Percentiles rank a stretch among this genome's conserved stretches.
Evolutionary conservation across 352 stramenopile genomes (phyloP).

Genomic region (Pythium oligandrum): DNA sequence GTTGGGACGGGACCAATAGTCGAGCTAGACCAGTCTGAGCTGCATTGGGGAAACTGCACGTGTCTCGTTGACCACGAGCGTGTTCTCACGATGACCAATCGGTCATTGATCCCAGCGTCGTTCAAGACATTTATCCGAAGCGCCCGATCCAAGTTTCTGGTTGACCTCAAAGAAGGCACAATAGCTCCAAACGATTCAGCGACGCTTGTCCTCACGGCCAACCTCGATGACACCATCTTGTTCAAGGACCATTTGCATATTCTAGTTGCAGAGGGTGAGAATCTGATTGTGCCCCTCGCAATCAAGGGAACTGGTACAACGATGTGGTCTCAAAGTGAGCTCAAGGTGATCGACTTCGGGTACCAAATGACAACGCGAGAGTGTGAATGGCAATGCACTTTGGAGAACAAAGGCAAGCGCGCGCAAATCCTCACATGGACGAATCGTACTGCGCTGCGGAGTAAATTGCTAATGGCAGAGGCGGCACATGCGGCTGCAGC

Average conservation of each 20-base stretch:
- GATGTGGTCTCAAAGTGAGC: constrained; percentile 89
- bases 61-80: constrained; percentile 84
- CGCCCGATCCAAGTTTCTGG: constrained; percentile 87
- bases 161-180: constrained; percentile 87
- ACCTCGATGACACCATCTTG: constrained; percentile 90
- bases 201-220: constrained; percentile 78
- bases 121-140: constrained; percentile 94
- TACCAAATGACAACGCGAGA: constrained; percentile 87
- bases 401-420: constrained; percentile 95
- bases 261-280: constrained; percentile 89
- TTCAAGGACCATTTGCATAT: constrained; percentile 94
- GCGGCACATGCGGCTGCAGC: constrained; percentile 3
- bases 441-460: constrained; percentile 50
- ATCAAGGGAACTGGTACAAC: constrained; percentile 93
- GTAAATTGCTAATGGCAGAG: constrained; percentile 14
- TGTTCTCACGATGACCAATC: constrained; percentile 83
- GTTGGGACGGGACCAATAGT: constrained; percentile 83
- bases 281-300: constrained; percentile 79
- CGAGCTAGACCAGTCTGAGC: constrained; percentile 65
- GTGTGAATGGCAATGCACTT: constrained; percentile 90
- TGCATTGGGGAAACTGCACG: constrained; percentile 89
- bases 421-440: constrained; percentile 90
- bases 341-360: constrained; percentile 89
- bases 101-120: constrained; percentile 83
- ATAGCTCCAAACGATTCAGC: constrained; percentile 75